A percentile compares a stretch with the other conserved stretches of the same genome.
Evolutionary conservation across 306 rosid species (phyloP).

Genomic region (Herpetospermum pedunculosum): DNA sequence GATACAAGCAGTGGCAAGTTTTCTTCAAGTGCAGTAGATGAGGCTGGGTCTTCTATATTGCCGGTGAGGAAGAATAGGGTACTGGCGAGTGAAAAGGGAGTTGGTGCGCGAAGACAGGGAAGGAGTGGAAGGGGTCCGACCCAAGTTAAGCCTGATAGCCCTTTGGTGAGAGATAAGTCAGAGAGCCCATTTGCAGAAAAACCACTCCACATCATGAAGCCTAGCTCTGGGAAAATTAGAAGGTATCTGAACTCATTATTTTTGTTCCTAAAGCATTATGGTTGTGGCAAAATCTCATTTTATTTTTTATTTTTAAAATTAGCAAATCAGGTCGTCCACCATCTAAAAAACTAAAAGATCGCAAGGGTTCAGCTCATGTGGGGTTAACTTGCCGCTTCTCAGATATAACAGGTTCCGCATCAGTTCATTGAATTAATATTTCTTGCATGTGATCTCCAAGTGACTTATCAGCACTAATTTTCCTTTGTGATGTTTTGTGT

Average conservation of each 20-base stretch:
- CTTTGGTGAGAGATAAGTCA: constrained; percentile 43
- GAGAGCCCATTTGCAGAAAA: constrained; percentile 35
- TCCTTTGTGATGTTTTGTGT: neutral
- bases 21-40: constrained; percentile 23
- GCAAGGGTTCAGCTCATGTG: constrained; percentile 43
- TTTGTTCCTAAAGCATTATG: neutral
- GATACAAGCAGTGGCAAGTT: constrained; percentile 19
- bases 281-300: neutral
- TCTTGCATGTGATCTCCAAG: neutral
- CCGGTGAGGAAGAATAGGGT: constrained; percentile 50
- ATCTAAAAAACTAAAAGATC: constrained; percentile 73
- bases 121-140: constrained; percentile 63
- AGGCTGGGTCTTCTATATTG: constrained; percentile 30
- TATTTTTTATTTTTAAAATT: constrained; percentile 16
- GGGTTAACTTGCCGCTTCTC: constrained; percentile 45
- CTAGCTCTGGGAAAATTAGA: constrained; percentile 49
- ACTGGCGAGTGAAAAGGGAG: constrained; percentile 49
- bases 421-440: constrained; percentile 3
- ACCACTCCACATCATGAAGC: constrained; percentile 39
- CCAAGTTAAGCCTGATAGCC: constrained; percentile 36
- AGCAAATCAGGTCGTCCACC: constrained; percentile 84
- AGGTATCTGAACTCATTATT: constrained; percentile 26
- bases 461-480: neutral
- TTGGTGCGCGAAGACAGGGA: constrained; percentile 53
- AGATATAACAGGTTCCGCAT: constrained; percentile 54